phyloP scores from a whole-genome alignment of 2,329 filamentous ascomycete species.

The Thelonectria discophora region DNA sequence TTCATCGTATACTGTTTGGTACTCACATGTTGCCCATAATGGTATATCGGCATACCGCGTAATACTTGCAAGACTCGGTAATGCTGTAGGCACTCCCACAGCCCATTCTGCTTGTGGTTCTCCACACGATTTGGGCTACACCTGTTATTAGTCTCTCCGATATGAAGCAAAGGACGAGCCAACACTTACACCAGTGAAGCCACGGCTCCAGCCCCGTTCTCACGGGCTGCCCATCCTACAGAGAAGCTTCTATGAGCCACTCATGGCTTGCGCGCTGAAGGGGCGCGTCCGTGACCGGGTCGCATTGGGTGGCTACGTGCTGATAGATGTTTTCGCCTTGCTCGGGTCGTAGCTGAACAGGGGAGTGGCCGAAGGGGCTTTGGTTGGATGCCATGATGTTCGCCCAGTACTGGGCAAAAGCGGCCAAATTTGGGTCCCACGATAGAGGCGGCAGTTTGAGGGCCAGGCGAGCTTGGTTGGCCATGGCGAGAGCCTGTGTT shows the following conservation, averaged over 20 bases:
- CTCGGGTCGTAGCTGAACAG: conserved; percentile 42
- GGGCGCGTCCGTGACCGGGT: conserved; percentile 42
- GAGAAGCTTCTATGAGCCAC: conserved; percentile 45
- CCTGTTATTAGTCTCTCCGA: conserved; percentile 17
- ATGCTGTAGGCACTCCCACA: conserved; percentile 46
- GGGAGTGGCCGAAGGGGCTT: conserved; percentile 46
- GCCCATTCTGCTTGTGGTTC: conserved; percentile 45
- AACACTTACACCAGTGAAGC: conserved; percentile 49
- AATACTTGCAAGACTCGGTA: conserved; percentile 46
- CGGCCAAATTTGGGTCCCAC: conserved; percentile 44
- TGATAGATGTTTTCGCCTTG: conserved; percentile 50
- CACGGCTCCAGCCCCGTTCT: conserved; percentile 46
- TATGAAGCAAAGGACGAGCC: neutral
- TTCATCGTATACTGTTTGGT: neutral
- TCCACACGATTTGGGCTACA: conserved; percentile 51
- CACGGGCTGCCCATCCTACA: conserved; percentile 45
- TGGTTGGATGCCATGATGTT: conserved; percentile 44
- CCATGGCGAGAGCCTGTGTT: conserved; percentile 37
- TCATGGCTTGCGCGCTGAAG: conserved; percentile 42
- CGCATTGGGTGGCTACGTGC: conserved; percentile 43
- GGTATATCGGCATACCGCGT: conserved; percentile 47
- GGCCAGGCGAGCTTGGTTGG: conserved; percentile 46
- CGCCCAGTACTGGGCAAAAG: conserved; percentile 48
- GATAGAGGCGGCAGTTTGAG: conserved; percentile 41
- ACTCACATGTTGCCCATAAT: conserved; percentile 50